A percentile compares a stretch with the other conserved stretches of the same genome.
Conservation (phyloP, 169 alveolate species). For the Besnoitia besnoiti region DNA sequence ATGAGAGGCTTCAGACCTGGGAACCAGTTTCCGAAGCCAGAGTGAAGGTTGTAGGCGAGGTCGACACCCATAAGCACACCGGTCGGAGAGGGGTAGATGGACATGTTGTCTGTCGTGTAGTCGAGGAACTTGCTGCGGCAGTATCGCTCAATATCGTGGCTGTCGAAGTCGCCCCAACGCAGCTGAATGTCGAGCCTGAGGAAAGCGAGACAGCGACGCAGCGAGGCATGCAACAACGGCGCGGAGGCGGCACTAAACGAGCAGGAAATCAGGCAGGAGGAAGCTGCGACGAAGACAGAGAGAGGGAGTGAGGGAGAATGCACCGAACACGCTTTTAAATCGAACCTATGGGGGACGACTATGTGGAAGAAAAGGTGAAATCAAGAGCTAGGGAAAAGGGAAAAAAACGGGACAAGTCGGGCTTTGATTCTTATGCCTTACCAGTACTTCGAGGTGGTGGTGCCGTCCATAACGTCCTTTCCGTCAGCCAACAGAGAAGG, state of each 20-base stretch:
- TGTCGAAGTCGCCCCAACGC: constrained; percentile 99
- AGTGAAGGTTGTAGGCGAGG: constrained; percentile 98
- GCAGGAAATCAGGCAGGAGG: background rate
- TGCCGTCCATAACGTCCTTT: constrained; percentile 88
- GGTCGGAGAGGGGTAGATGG: constrained; percentile 99
- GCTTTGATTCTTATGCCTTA: background rate
- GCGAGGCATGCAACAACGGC: background rate
- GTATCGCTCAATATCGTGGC: constrained; percentile 99
- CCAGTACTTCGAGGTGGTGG: constrained; percentile 76
- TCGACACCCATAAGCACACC: constrained; percentile 98
- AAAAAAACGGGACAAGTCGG: constrained; percentile 40
- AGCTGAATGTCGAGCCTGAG: constrained; percentile 99
- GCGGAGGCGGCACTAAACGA: background rate
- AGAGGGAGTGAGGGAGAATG: background rate
- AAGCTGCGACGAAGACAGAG: background rate
- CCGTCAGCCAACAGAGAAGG: constrained; percentile 97
- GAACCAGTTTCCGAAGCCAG: constrained; percentile 99
- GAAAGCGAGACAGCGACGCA: constrained; percentile 63
- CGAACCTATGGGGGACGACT: no score
- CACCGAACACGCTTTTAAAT: no score
- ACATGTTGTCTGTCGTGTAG: constrained; percentile 98
- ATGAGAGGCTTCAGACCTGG: constrained; percentile 96
- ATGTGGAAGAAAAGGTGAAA: background rate
- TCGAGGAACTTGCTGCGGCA: constrained; percentile 99
- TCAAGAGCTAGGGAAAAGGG: background rate